phyloP scores from a whole-genome alignment of 2,329 filamentous ascomycete species.

The Colletotrichum tropicicola region DNA sequence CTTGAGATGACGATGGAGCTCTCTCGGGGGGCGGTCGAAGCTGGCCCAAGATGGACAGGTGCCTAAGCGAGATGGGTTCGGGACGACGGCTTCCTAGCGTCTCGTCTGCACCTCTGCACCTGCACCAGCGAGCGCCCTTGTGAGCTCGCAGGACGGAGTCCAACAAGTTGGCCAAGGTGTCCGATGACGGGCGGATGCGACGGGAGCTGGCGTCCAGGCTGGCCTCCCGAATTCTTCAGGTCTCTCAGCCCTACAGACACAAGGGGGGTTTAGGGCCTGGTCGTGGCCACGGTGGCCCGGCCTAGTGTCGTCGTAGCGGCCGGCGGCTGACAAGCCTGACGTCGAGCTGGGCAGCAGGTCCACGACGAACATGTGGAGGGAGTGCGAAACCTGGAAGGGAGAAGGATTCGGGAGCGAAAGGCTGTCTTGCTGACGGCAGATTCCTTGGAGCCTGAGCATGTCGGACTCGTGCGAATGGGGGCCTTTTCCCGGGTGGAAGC shows the following conservation, averaged over 20 bases:
- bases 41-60: too few species aligned
- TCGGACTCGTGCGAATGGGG: not conserved
- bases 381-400: not conserved
- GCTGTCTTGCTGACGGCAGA: slow-evolving; percentile 6
- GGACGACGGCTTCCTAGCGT: too few species aligned
- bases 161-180: not conserved
- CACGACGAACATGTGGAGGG: not conserved
- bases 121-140: too few species aligned
- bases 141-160: not conserved
- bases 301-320: slow-evolving; percentile 1
- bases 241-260: slow-evolving; percentile 21
- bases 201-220: too few species aligned
- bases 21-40: not conserved
- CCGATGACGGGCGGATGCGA: not conserved
- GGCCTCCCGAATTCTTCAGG: not conserved
- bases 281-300: not conserved
- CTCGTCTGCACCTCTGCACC: too few species aligned
- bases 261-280: not conserved
- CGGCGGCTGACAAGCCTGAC: slow-evolving; percentile 1
- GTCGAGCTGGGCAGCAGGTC: too few species aligned
- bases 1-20: not conserved
- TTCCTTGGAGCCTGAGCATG: not conserved
- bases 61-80: too few species aligned
- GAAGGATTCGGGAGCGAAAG: not conserved
- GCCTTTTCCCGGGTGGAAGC: not conserved